Percentiles rank a stretch among this genome's conserved stretches.
Evolutionary conservation across 768 basidiomycete species (phyloP).

Genomic region (Mycena rebaudengoi): DNA sequence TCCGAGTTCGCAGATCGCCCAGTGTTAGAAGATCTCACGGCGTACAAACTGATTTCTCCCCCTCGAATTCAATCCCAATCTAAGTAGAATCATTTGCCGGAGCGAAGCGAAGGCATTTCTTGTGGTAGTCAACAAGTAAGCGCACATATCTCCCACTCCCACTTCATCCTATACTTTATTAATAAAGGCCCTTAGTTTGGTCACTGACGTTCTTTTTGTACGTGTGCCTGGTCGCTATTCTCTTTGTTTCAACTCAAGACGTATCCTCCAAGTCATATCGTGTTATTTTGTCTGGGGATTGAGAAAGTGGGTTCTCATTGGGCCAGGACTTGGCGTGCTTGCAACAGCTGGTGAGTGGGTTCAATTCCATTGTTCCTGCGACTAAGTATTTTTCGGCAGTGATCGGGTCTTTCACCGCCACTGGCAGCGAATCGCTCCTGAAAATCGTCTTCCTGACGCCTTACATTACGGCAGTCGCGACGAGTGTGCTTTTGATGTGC

Average conservation of each 20-base stretch:
- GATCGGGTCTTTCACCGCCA: not conserved
- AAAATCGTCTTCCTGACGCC: not conserved
- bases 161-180: not conserved
- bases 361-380: not conserved
- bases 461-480: constrained; percentile 2
- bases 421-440: not conserved
- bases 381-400: not conserved
- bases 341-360: constrained; percentile 8
- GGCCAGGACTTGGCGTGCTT: not conserved
- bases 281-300: constrained; percentile 8
- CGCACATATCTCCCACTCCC: not conserved
- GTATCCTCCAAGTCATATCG: constrained; percentile 1
- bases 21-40: no score
- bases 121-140: constrained; percentile 15
- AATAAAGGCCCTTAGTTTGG: not conserved
- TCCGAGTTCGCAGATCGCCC: no score
- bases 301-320: constrained; percentile 1
- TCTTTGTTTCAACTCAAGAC: not conserved
- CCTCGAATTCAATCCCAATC: no score
- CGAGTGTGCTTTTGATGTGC: constrained; percentile 4
- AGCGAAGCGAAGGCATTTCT: no score
- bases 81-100: no score
- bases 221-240: not conserved
- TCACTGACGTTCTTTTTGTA: constrained; percentile 9
- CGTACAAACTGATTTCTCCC: no score